Conservation (phyloP, 768 basidiomycete genomes). For the Hericium coralloides region DNA sequence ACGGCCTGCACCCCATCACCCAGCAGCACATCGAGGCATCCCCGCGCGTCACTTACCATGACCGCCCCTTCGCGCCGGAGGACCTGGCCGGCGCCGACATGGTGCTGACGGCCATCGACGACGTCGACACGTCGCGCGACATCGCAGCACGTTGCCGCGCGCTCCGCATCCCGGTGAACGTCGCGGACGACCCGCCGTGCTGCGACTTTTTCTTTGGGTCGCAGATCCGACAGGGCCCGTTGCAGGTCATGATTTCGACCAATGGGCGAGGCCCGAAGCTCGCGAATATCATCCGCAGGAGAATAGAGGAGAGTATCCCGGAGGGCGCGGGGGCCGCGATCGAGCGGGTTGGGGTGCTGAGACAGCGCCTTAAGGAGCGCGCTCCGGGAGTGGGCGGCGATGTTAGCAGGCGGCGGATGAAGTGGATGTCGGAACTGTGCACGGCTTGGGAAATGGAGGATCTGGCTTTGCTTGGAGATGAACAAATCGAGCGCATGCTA, state of each 20-base stretch:
- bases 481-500: constrained; percentile 53
- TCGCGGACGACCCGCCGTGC: constrained; percentile 89
- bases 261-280: constrained; percentile 89
- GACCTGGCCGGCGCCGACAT: constrained; percentile 70
- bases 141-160: constrained; percentile 66
- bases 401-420: constrained; percentile 74
- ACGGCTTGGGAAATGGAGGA: constrained; percentile 82
- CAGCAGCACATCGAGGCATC: constrained; percentile 39
- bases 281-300: constrained; percentile 71
- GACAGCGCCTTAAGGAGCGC: constrained; percentile 63
- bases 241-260: constrained; percentile 95
- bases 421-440: constrained; percentile 85
- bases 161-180: constrained; percentile 79
- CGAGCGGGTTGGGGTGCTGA: constrained; percentile 65
- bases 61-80: constrained; percentile 57
- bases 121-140: constrained; percentile 55
- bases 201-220: constrained; percentile 99
- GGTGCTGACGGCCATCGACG: constrained; percentile 91
- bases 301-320: constrained; percentile 61
- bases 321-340: constrained; percentile 70
- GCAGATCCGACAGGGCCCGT: constrained; percentile 79
- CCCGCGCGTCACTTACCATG: constrained; percentile 56
- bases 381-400: constrained; percentile 80
- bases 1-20: constrained; percentile 57
- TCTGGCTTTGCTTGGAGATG: constrained; percentile 60